Conservation (phyloP, 2,329 filamentous ascomycete genomes). For the Monosporascus sp. region DNA sequence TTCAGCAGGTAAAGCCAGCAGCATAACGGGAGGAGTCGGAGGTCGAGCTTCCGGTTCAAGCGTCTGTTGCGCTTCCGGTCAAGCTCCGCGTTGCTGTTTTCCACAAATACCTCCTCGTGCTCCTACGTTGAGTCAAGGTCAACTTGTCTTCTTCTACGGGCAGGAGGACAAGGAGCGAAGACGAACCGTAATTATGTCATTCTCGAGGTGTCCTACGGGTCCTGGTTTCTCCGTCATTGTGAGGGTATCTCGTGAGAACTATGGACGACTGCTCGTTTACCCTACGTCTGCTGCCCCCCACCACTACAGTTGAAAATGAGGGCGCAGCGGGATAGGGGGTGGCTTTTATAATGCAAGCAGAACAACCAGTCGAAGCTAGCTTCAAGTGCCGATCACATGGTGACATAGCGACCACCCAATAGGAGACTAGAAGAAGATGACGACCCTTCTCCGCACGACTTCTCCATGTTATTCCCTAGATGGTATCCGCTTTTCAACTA, state of each 20-base stretch:
- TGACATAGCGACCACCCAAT: background rate
- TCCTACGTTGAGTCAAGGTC: conserved; percentile 1
- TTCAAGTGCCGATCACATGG: background rate
- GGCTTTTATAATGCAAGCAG: background rate
- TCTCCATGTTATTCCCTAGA: background rate
- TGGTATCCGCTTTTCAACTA: background rate
- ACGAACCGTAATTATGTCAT: conserved; percentile 3
- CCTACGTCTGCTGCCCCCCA: too few relatives aligned
- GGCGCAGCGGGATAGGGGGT: background rate
- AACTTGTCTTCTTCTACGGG: background rate
- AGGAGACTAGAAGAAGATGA: background rate
- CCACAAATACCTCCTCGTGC: background rate
- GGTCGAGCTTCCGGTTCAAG: conserved; percentile 24
- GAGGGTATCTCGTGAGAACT: background rate
- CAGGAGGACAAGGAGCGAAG: background rate
- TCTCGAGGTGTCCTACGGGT: conserved; percentile 7
- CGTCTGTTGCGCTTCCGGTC: conserved; percentile 12
- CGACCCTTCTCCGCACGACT: background rate
- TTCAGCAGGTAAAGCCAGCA: conserved; percentile 50
- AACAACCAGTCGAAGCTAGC: background rate
- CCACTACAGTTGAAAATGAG: background rate
- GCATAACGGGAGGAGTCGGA: conserved; percentile 41
- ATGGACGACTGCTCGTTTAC: background rate
- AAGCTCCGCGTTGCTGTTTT: conserved; percentile 5
- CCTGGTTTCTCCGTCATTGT: conserved; percentile 9